Conservation (phyloP, 768 basidiomycete genomes). For the Russula brevipes region DNA sequence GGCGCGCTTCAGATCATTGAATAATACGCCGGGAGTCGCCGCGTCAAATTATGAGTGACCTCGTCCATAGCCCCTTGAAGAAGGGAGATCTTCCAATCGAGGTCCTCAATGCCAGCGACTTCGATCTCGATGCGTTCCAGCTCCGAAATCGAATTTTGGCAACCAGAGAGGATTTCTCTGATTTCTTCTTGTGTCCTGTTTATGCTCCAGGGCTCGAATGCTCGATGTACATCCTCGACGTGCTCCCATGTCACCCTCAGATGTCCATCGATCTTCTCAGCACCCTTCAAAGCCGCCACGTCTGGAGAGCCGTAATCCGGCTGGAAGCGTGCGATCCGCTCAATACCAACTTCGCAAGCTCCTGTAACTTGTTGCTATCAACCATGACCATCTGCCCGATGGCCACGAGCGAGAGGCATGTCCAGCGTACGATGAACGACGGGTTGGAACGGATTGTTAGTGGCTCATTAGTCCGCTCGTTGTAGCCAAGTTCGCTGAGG, state of each 20-base stretch:
- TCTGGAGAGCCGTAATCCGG: not conserved
- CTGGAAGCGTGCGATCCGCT: not conserved
- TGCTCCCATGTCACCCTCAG: not conserved
- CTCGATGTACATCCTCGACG: not conserved
- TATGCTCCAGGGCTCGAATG: not conserved
- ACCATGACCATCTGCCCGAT: not conserved
- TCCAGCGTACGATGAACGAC: not conserved
- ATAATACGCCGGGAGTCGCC: conserved; percentile 9
- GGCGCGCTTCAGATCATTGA: not conserved
- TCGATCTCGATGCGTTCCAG: not conserved
- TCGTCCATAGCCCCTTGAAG: not conserved
- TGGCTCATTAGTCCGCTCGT: not conserved
- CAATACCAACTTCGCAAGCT: not conserved
- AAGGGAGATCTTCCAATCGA: not conserved
- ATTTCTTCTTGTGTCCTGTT: not conserved
- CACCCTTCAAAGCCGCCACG: not conserved
- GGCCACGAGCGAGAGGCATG: conserved; percentile 11
- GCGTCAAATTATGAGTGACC: not conserved
- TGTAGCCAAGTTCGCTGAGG: not conserved
- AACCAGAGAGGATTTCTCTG: not conserved
- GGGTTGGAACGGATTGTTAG: not conserved
- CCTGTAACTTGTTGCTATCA: not conserved
- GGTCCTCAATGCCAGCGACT: not conserved
- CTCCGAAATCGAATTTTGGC: not conserved
- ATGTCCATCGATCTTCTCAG: not conserved